Evolutionary conservation across 1,139 yeast species (phyloP), one percentile per base, ranked within the genome.

Genomic region (Taphrina betulina): DNA sequence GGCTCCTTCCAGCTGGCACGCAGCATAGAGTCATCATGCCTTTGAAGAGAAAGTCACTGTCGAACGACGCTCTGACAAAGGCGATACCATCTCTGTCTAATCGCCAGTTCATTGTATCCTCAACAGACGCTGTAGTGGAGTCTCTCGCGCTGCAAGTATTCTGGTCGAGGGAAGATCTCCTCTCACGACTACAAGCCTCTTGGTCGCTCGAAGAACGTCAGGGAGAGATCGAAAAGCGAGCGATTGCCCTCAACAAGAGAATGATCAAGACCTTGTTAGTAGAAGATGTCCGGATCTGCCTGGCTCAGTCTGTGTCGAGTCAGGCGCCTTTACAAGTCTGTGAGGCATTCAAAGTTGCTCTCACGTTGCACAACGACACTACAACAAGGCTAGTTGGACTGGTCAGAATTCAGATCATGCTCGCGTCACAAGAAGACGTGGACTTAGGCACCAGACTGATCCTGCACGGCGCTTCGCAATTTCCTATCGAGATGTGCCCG

Each of bases 51-150:
- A 69, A 81, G 17, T 71, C 74, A 3, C 64, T 76, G 19, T 67
- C 72, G 2, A 72, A 72, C 5, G 74, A 76, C n/a, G 75, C 77
- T 43, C 66, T 79, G 16, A 67, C 71, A 2, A 69, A 69, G 37
- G 77, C 80, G 0, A 82, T 90, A 28, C 97, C 97, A n/a, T 82
- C 87, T 26, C 71, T 89, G 41, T 69, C 85, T 38, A 79, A 81
- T 44, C 81, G 82, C 59, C 96, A 89, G 69, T 86, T 82, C 65
- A 75, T 88, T 17, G 78, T 82, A 80, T 0, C 80, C 78, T 2
- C 72, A 77, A n/a, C 20, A 20, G 33, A 42, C 16, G 29, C 50
- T 5, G 57, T 20, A 3, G 26, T 36, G 22, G 58, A 53, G 78
- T 58, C 74, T 70, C 61, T 67, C 62, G 41, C 81, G 70, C 75